Evolutionary conservation across 257 asterid species (phyloP), one percentile per base, ranked within the genome.

Genomic region (Gynochthodes officinalis): DNA sequence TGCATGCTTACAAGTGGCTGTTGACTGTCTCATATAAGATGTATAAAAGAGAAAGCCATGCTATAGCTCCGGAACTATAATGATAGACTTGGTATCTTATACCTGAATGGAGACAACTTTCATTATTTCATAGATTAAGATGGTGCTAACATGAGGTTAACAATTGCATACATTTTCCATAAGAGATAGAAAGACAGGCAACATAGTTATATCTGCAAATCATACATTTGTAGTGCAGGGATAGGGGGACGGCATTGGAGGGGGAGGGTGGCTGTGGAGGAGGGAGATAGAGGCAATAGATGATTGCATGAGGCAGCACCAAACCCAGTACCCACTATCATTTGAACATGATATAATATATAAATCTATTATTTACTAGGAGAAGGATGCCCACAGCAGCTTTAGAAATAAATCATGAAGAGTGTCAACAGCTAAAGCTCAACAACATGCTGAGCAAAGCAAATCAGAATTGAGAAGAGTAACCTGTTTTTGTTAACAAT

Each of bases 401-500:
- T 69, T 54, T 8, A 28, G 28, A 67, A 67, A 46, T 27, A 7
- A 12, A 27, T 11, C 3, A 44, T 15, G 4, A 13, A 33, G 8
- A 39, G 18, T 14, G 5, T 14, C 60, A 48, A 18, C 28, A 58
- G 39, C 25, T 0, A 21, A 23, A 4, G 37, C 5, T 19, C 14
- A 32, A 70, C 16, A 30, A 23, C 27, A 2, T 75, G 54, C 23
- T 2, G 25, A 63, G 12, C n/a, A 16, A 64, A 65, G 61, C 58
- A 40, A 21, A 69, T 16, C 49, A 62, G 52, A 49, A 27, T 12
- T 35, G 5, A 39, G 67, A 46, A 52, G 58, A 74, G 64, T 76
- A 33, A 84, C 88, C 77, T 78, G 85, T 75, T 78, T 44, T 70
- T 71, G 70, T 84, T 84, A 50, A 84, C 84, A 67, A 81, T 73